phyloP scores from a whole-genome alignment of 768 basidiomycete species.

The Leccinum truebloodii region DNA sequence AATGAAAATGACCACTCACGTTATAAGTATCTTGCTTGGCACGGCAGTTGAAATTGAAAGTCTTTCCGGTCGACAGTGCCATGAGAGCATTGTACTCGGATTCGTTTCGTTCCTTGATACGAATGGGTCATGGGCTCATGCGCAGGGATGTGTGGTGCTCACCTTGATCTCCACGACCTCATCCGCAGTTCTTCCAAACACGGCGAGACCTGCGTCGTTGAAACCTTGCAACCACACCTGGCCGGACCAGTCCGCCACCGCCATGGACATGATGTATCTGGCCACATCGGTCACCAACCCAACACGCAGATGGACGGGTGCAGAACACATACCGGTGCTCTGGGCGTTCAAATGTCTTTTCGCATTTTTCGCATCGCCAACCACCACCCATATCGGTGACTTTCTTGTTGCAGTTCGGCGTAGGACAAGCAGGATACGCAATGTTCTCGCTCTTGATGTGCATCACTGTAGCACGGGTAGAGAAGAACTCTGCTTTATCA shows the following conservation, averaged over 20 bases:
- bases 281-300: conserved; percentile 1
- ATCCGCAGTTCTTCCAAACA: conserved; percentile 80
- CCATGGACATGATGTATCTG: conserved; percentile 82
- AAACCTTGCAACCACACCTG: conserved; percentile 95
- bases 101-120: conserved; percentile 58
- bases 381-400: conserved; percentile 63
- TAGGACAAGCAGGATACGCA: conserved; percentile 87
- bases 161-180: conserved; percentile 78
- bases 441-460: conserved; percentile 84
- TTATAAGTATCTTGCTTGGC: conserved; percentile 88
- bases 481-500: conserved; percentile 82
- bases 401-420: conserved; percentile 85
- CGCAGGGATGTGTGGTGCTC: not conserved
- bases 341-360: conserved; percentile 65
- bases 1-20: conserved; percentile 44
- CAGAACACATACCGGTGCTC: conserved; percentile 67
- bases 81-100: conserved; percentile 57
- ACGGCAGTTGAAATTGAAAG: conserved; percentile 81
- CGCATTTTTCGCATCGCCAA: conserved; percentile 97
- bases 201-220: conserved; percentile 80
- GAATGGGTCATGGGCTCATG: not conserved
- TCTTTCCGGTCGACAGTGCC: conserved; percentile 62
- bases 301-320: not conserved
- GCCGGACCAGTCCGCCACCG: conserved; percentile 85
- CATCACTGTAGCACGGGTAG: conserved; percentile 78